Percentiles rank a stretch among this genome's conserved stretches.
Conservation (phyloP, 2,329 filamentous ascomycete genomes). For the Didymella segeticola region DNA sequence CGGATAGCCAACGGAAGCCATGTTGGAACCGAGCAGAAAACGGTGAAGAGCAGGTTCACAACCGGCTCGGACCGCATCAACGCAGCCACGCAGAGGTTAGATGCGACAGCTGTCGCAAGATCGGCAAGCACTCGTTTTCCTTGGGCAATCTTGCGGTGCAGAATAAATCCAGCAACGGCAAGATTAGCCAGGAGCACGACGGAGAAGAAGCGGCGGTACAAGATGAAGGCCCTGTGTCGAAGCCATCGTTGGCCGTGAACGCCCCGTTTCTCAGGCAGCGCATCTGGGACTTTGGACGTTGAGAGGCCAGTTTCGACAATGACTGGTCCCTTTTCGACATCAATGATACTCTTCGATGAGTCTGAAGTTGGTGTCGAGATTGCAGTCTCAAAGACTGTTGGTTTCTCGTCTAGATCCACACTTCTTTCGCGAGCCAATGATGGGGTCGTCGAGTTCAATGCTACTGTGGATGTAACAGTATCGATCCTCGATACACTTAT, state of each 20-base stretch:
- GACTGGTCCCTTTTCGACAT: slow-evolving; percentile 1
- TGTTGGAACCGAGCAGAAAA: slow-evolving; percentile 44
- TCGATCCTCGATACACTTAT: neutral
- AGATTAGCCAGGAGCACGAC: slow-evolving; percentile 38
- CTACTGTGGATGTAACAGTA: neutral
- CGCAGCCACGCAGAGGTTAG: slow-evolving; percentile 45
- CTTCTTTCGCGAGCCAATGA: slow-evolving; percentile 16
- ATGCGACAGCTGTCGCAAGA: slow-evolving; percentile 47
- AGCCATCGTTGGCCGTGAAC: slow-evolving; percentile 40
- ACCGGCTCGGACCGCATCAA: slow-evolving; percentile 48
- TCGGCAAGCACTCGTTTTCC: slow-evolving; percentile 32
- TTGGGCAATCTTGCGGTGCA: slow-evolving; percentile 29
- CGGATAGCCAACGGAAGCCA: slow-evolving; percentile 42
- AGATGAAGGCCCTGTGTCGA: slow-evolving; percentile 40
- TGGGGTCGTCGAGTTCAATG: neutral
- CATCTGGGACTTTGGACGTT: slow-evolving; percentile 19
- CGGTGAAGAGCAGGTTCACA: slow-evolving; percentile 45
- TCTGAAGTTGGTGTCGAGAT: slow-evolving; percentile 1
- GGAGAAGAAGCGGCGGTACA: slow-evolving; percentile 43
- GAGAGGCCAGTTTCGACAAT: neutral
- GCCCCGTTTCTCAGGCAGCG: slow-evolving; percentile 35
- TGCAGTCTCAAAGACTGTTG: neutral
- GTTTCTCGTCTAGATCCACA: neutral
- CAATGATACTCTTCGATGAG: neutral
- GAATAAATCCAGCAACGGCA: slow-evolving; percentile 35